These are phyloP conservation scores for Pseudogymnoascus sp. DNA, from an alignment of 2,329 filamentous ascomycete species.

Conservation along the genomic window DNA sequence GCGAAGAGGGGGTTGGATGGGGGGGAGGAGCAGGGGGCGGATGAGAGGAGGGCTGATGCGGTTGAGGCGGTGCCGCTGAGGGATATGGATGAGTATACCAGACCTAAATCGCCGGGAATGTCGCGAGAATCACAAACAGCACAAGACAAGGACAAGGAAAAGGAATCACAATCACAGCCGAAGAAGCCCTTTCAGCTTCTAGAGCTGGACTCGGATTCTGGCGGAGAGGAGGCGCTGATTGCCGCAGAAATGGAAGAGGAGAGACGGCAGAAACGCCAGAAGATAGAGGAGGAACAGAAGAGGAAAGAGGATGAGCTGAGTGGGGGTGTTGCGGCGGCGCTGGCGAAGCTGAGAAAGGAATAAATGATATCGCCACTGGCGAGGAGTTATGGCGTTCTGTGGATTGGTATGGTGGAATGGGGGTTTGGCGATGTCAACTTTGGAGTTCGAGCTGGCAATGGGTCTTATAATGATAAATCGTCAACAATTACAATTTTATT, in stretches of 20 bases:
- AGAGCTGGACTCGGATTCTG: constrained; percentile 24
- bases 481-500: background rate
- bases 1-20: constrained; percentile 41
- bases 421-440: background rate
- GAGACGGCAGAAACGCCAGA: constrained; percentile 11
- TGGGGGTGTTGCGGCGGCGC: constrained; percentile 50
- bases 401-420: background rate
- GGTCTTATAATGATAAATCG: background rate
- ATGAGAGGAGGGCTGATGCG: constrained; percentile 20
- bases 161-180: constrained; percentile 10
- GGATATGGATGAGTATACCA: constrained; percentile 17
- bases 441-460: background rate
- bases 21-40: constrained; percentile 30
- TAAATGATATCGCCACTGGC: background rate
- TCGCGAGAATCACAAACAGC: constrained; percentile 6
- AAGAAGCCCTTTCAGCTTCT: constrained; percentile 30
- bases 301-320: constrained; percentile 38
- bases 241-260: constrained; percentile 39
- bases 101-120: background rate
- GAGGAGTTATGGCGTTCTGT: background rate
- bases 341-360: constrained; percentile 49
- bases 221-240: constrained; percentile 39
- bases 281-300: constrained; percentile 25
- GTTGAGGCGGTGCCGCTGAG: constrained; percentile 24
- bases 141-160: constrained; percentile 5